Conservation (phyloP, 768 basidiomycete species). For the Xerocomus brunneocitrinus region DNA sequence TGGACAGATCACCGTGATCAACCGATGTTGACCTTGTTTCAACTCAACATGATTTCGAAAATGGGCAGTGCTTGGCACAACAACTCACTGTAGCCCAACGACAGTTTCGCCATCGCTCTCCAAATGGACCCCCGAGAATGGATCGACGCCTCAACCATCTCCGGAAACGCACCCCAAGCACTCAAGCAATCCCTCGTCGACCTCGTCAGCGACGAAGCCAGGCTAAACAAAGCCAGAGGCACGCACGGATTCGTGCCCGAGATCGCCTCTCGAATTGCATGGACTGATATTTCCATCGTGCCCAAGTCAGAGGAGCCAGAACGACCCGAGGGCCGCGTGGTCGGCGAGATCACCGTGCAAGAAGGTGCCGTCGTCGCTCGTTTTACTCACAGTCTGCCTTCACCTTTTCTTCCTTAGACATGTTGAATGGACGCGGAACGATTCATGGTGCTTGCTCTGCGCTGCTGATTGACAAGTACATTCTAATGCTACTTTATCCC, state of each 20-base stretch:
- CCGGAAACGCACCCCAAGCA: slow-evolving; percentile 26
- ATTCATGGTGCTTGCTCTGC: slow-evolving; percentile 57
- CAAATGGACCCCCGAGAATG: slow-evolving; percentile 11
- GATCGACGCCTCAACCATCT: slow-evolving; percentile 19
- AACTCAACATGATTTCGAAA: too few species aligned
- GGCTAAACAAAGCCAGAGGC: slow-evolving; percentile 5
- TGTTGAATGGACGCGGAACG: slow-evolving; percentile 46
- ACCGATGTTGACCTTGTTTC: too few species aligned
- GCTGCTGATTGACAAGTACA: slow-evolving; percentile 49
- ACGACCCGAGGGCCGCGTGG: slow-evolving; percentile 42
- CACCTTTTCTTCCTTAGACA: slow-evolving; percentile 35
- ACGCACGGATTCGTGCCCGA: slow-evolving; percentile 21
- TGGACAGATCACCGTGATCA: too few species aligned
- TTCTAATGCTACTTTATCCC: background rate
- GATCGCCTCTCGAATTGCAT: slow-evolving; percentile 23
- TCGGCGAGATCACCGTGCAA: slow-evolving; percentile 39
- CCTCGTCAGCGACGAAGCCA: slow-evolving; percentile 10
- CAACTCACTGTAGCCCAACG: too few species aligned
- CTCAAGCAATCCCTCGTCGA: slow-evolving; percentile 27
- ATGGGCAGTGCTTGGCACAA: too few species aligned
- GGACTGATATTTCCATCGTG: slow-evolving; percentile 41
- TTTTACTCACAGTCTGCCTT: background rate
- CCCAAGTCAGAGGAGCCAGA: slow-evolving; percentile 42
- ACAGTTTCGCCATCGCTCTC: too few species aligned
- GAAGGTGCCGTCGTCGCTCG: slow-evolving; percentile 32